These are phyloP conservation scores for Leptographium flavum DNA, from an alignment of 2,329 filamentous ascomycete species.

Conservation along the genomic window DNA sequence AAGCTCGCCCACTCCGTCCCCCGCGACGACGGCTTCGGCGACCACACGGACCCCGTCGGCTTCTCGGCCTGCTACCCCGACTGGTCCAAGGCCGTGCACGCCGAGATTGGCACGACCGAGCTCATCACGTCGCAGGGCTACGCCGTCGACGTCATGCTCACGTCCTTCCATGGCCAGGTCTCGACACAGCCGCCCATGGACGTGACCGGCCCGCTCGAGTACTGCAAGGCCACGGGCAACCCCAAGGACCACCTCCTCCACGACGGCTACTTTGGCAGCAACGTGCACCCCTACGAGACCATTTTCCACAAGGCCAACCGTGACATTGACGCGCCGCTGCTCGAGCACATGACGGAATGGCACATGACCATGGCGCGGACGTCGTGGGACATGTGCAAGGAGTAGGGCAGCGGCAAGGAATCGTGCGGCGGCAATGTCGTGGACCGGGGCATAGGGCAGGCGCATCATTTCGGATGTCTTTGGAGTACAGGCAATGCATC, in stretches of 20 bases:
- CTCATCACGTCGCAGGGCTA: conserved; percentile 18
- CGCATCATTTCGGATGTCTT: too few species aligned
- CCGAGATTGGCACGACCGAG: conserved; percentile 18
- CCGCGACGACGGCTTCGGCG: conserved; percentile 13
- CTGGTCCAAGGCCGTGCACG: conserved; percentile 15
- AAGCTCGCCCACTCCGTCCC: conserved; percentile 9
- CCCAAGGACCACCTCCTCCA: conserved; percentile 10
- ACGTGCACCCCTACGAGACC: conserved; percentile 23
- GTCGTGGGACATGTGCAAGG: neutral
- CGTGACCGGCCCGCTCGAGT: too few species aligned
- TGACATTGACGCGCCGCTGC: conserved; percentile 15
- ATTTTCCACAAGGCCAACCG: conserved; percentile 22
- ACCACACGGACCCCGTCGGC: conserved; percentile 14
- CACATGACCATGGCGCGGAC: conserved; percentile 11
- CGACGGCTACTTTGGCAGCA: conserved; percentile 18
- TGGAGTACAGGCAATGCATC: too few species aligned
- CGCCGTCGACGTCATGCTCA: conserved; percentile 20
- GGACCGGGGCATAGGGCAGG: neutral
- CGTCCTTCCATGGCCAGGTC: conserved; percentile 15
- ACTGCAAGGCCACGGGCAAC: conserved; percentile 15
- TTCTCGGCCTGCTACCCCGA: conserved; percentile 17
- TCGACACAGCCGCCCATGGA: neutral
- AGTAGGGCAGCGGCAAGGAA: neutral
- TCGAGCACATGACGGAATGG: conserved; percentile 18
- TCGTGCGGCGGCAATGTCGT: neutral